Evolutionary conservation across 2,329 filamentous ascomycete genomes (phyloP).

Genomic region (Cladosporium velox): DNA sequence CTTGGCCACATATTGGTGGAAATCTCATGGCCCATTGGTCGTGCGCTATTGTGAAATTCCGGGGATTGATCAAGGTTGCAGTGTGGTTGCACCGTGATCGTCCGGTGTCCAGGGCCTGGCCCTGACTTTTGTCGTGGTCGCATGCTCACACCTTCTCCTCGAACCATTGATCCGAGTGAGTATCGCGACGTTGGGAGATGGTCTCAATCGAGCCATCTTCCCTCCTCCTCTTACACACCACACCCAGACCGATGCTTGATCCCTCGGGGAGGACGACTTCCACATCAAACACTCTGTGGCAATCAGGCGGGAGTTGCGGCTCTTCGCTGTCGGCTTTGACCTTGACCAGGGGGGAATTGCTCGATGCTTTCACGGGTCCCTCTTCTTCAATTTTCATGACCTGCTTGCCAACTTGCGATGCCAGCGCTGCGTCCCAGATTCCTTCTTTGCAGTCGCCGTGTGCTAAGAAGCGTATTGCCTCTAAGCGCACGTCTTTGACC

Average conservation of each 20-base stretch:
- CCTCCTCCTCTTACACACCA: slow-evolving; percentile 16
- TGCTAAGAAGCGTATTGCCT: slow-evolving; percentile 28
- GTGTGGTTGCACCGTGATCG: not conserved
- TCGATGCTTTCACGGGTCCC: not conserved
- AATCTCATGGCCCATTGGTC: not conserved
- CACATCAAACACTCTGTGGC: not conserved
- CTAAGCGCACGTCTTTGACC: slow-evolving; percentile 26
- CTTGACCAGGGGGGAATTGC: not conserved
- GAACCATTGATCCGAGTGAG: not conserved
- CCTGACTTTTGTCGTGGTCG: not conserved
- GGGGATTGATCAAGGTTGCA: not conserved
- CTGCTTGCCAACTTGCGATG: slow-evolving; percentile 24
- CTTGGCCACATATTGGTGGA: too few species aligned
- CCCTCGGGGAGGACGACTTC: slow-evolving; percentile 14
- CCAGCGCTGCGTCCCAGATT: slow-evolving; percentile 27
- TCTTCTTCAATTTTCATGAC: slow-evolving; percentile 30
- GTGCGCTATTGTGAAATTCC: not conserved
- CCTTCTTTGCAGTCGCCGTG: slow-evolving; percentile 29
- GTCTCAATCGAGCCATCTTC: slow-evolving; percentile 7
- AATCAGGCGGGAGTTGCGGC: not conserved
- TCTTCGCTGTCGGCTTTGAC: not conserved
- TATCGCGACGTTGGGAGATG: not conserved
- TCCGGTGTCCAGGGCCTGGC: not conserved
- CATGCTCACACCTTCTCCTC: not conserved
- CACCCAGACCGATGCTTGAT: not conserved